phyloP scores from a whole-genome alignment of 352 stramenopile genomes.

The Globisporangium apiculatum region DNA sequence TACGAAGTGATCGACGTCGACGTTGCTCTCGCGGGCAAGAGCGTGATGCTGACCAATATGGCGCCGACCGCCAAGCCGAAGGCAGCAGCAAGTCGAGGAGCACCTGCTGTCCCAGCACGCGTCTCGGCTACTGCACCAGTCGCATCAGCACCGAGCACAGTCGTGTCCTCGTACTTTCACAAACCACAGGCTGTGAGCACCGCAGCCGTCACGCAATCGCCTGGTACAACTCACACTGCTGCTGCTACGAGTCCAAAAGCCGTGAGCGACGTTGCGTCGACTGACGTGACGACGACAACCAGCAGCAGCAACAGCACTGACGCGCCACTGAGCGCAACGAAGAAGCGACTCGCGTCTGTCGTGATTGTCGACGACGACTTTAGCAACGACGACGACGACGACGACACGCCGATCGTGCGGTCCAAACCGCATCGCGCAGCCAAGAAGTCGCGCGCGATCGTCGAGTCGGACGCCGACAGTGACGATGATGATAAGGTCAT shows the following conservation, averaged over 20 bases:
- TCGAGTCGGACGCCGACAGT: slow-evolving; percentile 50
- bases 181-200: slow-evolving; percentile 2
- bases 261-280: slow-evolving; percentile 16
- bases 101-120: neutral
- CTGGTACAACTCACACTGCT: neutral
- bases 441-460: slow-evolving; percentile 52
- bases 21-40: slow-evolving; percentile 10
- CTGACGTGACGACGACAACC: neutral
- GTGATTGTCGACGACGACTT: slow-evolving; percentile 24
- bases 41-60: slow-evolving; percentile 25
- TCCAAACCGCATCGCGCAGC: slow-evolving; percentile 17
- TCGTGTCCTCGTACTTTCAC: slow-evolving; percentile 38
- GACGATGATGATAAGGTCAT: slow-evolving; percentile 9
- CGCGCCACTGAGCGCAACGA: slow-evolving; percentile 9
- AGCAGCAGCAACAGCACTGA: neutral
- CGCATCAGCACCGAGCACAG: slow-evolving; percentile 5
- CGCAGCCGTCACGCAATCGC: neutral
- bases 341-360: slow-evolving; percentile 17
- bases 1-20: slow-evolving; percentile 71
- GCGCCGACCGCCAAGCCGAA: neutral
- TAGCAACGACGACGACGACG: slow-evolving; percentile 27
- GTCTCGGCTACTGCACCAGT: neutral
- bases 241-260: slow-evolving; percentile 16
- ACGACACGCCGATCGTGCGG: slow-evolving; percentile 15
- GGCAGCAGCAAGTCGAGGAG: neutral